These are phyloP conservation scores for Cryptosporidium parvum DNA, from an alignment of 169 alveolate genomes.

Conservation along the genomic window DNA sequence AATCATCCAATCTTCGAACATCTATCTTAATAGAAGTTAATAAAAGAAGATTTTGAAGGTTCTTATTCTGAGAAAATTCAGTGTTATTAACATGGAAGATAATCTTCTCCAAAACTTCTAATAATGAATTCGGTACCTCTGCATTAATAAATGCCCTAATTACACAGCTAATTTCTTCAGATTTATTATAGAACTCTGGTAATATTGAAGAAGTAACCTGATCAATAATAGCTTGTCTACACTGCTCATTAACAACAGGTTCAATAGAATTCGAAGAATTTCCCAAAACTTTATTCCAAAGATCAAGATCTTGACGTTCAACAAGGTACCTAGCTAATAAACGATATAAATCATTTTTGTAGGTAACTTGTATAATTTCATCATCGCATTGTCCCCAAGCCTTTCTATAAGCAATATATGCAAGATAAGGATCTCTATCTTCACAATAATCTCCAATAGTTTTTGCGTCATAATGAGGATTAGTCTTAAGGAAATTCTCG, in stretches of 20 bases:
- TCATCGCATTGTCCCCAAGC: constrained; percentile 98
- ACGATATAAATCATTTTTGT: constrained; percentile 95
- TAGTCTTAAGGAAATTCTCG: constrained; percentile 95
- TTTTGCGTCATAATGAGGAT: constrained; percentile 95
- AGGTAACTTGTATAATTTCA: constrained; percentile 95
- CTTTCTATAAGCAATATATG: constrained; percentile 97
- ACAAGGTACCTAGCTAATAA: constrained; percentile 96
- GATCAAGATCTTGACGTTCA: constrained; percentile 94
- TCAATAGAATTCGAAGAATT: constrained; percentile 76
- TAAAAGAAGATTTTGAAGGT: constrained; percentile 94
- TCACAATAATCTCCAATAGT: constrained; percentile 98
- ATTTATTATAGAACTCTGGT: constrained; percentile 96
- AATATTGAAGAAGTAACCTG: constrained; percentile 95
- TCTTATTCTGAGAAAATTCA: constrained; percentile 96
- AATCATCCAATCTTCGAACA: constrained; percentile 92
- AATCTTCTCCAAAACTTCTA: constrained; percentile 95
- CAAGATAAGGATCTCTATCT: constrained; percentile 99
- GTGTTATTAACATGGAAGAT: constrained; percentile 90
- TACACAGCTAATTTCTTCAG: constrained; percentile 85
- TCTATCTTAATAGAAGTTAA: constrained; percentile 95
- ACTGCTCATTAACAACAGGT: constrained; percentile 83
- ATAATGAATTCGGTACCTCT: constrained; percentile 93
- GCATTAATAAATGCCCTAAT: constrained; percentile 98
- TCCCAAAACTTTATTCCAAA: constrained; percentile 95
- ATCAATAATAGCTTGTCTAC: constrained; percentile 95